Base-by-base conservation (phyloP, 1,284 basidiomycete species). In the Pseudozyma pruni region DNA sequence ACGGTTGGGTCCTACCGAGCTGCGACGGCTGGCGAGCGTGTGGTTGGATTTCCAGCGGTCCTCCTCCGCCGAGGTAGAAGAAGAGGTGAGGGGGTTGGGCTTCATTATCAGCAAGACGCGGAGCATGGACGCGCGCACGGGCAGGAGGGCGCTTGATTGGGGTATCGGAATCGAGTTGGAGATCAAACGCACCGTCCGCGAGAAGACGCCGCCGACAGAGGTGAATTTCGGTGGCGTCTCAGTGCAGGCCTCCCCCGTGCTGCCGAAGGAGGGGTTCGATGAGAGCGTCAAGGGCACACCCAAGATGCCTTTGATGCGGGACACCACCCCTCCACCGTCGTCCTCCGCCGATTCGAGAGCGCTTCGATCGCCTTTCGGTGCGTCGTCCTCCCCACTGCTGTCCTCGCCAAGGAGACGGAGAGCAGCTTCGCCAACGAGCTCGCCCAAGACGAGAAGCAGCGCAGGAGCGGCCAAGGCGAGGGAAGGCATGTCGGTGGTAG, bases 401-500 rank as follows among this genome's bases (percentile, higher is more conserved):
- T 29, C 46, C 13, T 58, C 62, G n/a, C 62, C 54, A 1, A 17
- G 46, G 16, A 37, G 54, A 5, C 49, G 48, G 10, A 11, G 39
- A 22, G 57, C 29, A 17, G 22, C 32, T 1, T 59, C 46, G 10
- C 46, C 55, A 1, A 49, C 49, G 0, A 45, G 23, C 20, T 61
- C 64, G 20, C 64, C 54, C 1, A 55, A 60, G 31, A 25, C 37
- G 9, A 33, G 55, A 17, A 64, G 62, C 41, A 48, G 38, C 17
- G 31, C 34, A 1, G 57, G 45, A 2, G 29, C 37, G 3, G 54
- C 37, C 1, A 71, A 71, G 22, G 69, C 69, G 11, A 42, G 69
- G 8, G 69, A 72, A 16, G 58, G 58, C 1, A 78, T 79, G 79
- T 75, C 71, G 31, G 53, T 78, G 4, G 59, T 80, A 2, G 79